phyloP scores from a whole-genome alignment of 2,329 filamentous ascomycete genomes.

The Pestalotiopsis sp. region DNA sequence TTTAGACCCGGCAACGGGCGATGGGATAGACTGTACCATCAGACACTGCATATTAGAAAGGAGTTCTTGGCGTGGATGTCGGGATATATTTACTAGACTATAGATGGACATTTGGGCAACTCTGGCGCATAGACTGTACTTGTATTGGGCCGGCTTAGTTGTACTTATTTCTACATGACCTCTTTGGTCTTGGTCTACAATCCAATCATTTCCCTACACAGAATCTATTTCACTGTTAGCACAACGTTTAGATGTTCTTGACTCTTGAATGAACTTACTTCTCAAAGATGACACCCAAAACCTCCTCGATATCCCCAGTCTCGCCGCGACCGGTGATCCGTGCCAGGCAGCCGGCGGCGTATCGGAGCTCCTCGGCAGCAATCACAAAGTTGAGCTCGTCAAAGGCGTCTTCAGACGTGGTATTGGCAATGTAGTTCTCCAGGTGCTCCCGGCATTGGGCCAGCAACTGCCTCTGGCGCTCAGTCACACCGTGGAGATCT shows the following conservation, averaged over 20 bases:
- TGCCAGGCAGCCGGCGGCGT: conserved; percentile 78
- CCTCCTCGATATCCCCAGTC: conserved; percentile 88
- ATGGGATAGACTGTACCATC: conserved; percentile 4
- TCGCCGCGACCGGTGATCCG: conserved; percentile 86
- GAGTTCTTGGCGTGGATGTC: background rate
- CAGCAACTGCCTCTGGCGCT: conserved; percentile 83
- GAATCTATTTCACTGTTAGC: conserved; percentile 40
- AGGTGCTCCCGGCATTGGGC: conserved; percentile 72
- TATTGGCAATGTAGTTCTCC: conserved; percentile 69
- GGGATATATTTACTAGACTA: background rate
- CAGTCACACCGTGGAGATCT: conserved; percentile 86
- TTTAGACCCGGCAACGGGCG: background rate
- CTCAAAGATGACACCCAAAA: conserved; percentile 95
- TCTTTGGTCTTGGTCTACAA: background rate
- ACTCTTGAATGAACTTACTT: conserved; percentile 63
- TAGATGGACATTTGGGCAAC: background rate
- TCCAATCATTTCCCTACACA: conserved; percentile 54
- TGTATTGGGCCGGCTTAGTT: background rate
- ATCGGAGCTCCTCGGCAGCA: conserved; percentile 84
- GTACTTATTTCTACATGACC: background rate
- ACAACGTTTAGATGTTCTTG: conserved; percentile 3
- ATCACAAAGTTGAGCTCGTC: conserved; percentile 36
- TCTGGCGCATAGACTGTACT: background rate
- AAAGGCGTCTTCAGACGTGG: conserved; percentile 32
- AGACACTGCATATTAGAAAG: background rate